A percentile compares a stretch with the other conserved stretches of the same genome.
Conservation (phyloP, 495 filamentous ascomycete genomes). For the Penicillium waksmanii region DNA sequence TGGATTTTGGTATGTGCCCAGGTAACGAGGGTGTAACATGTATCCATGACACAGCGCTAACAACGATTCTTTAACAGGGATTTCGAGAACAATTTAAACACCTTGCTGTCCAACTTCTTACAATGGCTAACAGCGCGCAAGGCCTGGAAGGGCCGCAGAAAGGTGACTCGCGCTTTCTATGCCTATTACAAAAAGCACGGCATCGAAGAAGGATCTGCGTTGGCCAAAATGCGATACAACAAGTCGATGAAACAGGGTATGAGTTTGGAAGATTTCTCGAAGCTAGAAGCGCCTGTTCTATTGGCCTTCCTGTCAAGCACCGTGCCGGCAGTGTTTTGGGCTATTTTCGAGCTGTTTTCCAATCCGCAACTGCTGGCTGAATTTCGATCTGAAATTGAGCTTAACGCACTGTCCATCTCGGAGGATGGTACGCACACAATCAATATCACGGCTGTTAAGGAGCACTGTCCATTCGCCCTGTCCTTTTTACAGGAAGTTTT, state of each 20-base stretch:
- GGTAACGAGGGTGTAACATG: neutral
- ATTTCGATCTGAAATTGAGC: slow-evolving; percentile 37
- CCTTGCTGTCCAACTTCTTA: slow-evolving; percentile 34
- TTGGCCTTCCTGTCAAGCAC: slow-evolving; percentile 52
- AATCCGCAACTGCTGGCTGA: slow-evolving; percentile 40
- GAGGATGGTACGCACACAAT: slow-evolving; percentile 26
- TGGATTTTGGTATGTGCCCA: slow-evolving; percentile 47
- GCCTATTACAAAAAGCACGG: slow-evolving; percentile 42
- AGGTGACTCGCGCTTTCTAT: slow-evolving; percentile 41
- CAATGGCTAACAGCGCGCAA: slow-evolving; percentile 47
- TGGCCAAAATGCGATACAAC: slow-evolving; percentile 36
- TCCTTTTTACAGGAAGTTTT: slow-evolving; percentile 47
- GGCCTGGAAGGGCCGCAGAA: slow-evolving; percentile 40
- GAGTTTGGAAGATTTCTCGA: slow-evolving; percentile 43
- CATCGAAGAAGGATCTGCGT: slow-evolving; percentile 36
- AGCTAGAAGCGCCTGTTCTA: slow-evolving; percentile 39
- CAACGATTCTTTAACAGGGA: slow-evolving; percentile 32
- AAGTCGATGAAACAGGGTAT: slow-evolving; percentile 33
- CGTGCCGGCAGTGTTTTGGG: slow-evolving; percentile 50
- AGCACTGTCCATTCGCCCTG: slow-evolving; percentile 39
- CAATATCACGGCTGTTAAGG: slow-evolving; percentile 40
- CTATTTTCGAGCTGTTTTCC: slow-evolving; percentile 44
- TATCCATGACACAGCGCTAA: neutral
- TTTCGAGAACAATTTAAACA: slow-evolving; percentile 45
- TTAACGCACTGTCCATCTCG: slow-evolving; percentile 22